Evolutionary conservation across 2,329 filamentous ascomycete species (phyloP).

Genomic region (Didymellaceae sp.): DNA sequence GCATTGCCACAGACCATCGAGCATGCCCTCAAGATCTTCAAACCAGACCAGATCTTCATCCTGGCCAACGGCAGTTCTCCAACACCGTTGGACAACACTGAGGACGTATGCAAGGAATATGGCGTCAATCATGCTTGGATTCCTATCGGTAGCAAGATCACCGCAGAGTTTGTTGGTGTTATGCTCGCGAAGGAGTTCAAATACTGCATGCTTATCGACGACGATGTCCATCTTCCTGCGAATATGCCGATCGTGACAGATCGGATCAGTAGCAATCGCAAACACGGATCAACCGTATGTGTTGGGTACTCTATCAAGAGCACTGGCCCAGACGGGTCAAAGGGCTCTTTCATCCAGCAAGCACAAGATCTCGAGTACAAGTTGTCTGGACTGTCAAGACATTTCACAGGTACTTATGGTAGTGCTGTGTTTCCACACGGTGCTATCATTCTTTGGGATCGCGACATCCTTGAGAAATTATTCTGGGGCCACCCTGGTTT

Average conservation of each 20-base stretch:
- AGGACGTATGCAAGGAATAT: slow-evolving; percentile 23
- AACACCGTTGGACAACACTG: slow-evolving; percentile 24
- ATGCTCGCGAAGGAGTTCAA: slow-evolving; percentile 24
- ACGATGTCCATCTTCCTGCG: slow-evolving; percentile 22
- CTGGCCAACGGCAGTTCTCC: slow-evolving; percentile 24
- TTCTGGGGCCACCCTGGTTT: slow-evolving; percentile 59
- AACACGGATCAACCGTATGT: slow-evolving; percentile 31
- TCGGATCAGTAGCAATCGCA: slow-evolving; percentile 12
- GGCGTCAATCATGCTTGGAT: slow-evolving; percentile 25
- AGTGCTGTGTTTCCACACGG: slow-evolving; percentile 59
- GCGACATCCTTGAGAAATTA: slow-evolving; percentile 53
- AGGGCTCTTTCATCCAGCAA: slow-evolving; percentile 49
- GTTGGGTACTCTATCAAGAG: slow-evolving; percentile 60
- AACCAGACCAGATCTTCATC: slow-evolving; percentile 23
- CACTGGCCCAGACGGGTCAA: slow-evolving; percentile 44
- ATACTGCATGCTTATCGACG: slow-evolving; percentile 25
- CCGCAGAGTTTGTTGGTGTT: slow-evolving; percentile 24
- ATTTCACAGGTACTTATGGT: slow-evolving; percentile 54
- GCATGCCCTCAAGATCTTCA: slow-evolving; percentile 24
- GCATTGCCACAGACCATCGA: slow-evolving; percentile 22
- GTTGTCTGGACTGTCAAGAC: slow-evolving; percentile 54
- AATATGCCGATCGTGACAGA: slow-evolving; percentile 25
- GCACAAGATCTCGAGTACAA: slow-evolving; percentile 61
- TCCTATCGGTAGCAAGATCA: slow-evolving; percentile 24
- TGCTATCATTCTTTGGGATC: slow-evolving; percentile 57